Conservation (phyloP, 2,329 filamentous ascomycete species). For the Chaetomium sp. region DNA sequence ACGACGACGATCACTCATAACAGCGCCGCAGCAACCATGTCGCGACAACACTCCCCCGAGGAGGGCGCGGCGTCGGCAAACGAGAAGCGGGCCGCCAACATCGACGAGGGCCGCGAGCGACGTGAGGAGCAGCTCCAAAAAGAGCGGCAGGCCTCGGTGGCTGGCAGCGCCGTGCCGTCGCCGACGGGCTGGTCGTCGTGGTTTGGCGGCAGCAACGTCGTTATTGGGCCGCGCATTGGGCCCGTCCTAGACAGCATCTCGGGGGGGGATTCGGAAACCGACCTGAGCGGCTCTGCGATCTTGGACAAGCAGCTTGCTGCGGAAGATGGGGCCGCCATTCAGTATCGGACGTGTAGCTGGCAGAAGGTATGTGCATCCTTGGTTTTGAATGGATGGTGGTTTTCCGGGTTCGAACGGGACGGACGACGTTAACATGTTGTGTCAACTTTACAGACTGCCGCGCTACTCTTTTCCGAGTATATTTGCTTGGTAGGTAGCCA, state of each 20-base stretch:
- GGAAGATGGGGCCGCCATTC: conserved; percentile 72
- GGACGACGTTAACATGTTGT: background rate
- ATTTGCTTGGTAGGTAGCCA: conserved; percentile 57
- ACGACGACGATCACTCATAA: too few species aligned
- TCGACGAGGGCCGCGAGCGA: too few species aligned
- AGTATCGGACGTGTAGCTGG: conserved; percentile 92
- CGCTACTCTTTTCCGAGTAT: conserved; percentile 82
- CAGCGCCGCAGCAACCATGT: too few species aligned
- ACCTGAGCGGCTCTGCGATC: conserved; percentile 36
- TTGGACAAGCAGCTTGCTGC: conserved; percentile 64
- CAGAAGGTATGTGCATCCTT: conserved; percentile 41
- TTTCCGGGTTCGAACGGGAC: background rate
- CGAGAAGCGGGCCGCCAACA: too few species aligned
- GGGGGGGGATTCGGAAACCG: conserved; percentile 26
- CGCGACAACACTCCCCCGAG: too few species aligned
- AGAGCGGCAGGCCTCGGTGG: too few species aligned
- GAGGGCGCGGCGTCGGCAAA: too few species aligned
- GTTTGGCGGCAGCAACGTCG: conserved; percentile 35
- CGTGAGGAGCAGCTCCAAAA: too few species aligned
- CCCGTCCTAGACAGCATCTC: conserved; percentile 34
- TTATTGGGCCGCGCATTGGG: conserved; percentile 47
- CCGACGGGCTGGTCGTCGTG: conserved; percentile 27
- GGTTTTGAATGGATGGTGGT: too few species aligned
- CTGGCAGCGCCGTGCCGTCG: too few species aligned
- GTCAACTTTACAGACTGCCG: conserved; percentile 59